Evolutionary conservation across 108 stramenopile genomes (phyloP).

Genomic region (Nitzschia sp.): DNA sequence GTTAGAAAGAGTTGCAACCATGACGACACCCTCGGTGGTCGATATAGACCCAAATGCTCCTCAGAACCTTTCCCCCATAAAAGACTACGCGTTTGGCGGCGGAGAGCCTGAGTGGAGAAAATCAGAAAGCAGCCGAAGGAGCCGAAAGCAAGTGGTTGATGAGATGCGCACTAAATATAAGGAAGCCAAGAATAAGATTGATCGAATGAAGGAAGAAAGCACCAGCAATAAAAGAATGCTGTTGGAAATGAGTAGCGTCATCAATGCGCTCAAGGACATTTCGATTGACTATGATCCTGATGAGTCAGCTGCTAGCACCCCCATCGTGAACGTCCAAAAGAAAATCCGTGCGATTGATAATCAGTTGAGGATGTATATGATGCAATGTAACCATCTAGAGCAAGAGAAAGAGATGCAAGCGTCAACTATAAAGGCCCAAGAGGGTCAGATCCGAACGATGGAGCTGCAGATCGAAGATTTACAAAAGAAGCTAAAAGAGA

Average conservation of each 20-base stretch:
- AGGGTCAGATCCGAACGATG: constrained; percentile 25
- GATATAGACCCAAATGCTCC: constrained; percentile 9
- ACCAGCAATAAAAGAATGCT: constrained; percentile 19
- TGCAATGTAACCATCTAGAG: constrained; percentile 20
- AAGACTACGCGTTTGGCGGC: neutral
- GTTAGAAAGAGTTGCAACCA: no score
- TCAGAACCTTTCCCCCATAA: constrained; percentile 2
- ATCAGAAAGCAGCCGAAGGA: neutral
- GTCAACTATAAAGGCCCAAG: constrained; percentile 25
- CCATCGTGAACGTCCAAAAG: constrained; percentile 20
- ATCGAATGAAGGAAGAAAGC: constrained; percentile 27
- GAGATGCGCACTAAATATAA: constrained; percentile 25
- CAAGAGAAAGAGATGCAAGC: constrained; percentile 20
- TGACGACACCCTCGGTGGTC: constrained; percentile 14
- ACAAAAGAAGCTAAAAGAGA: neutral
- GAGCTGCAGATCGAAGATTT: constrained; percentile 20
- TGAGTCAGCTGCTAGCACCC: neutral
- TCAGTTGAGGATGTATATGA: constrained; percentile 21
- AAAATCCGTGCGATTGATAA: constrained; percentile 31
- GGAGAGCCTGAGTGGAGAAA: neutral
- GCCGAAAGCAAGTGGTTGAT: constrained; percentile 3
- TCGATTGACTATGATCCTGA: constrained; percentile 11
- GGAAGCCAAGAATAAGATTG: constrained; percentile 25
- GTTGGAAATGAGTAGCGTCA: constrained; percentile 31
- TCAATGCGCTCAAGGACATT: constrained; percentile 20